A percentile compares a stretch with the other conserved stretches of the same genome.
Conservation (phyloP, 2,329 filamentous ascomycete genomes). For the Fusarium austroafricanum region DNA sequence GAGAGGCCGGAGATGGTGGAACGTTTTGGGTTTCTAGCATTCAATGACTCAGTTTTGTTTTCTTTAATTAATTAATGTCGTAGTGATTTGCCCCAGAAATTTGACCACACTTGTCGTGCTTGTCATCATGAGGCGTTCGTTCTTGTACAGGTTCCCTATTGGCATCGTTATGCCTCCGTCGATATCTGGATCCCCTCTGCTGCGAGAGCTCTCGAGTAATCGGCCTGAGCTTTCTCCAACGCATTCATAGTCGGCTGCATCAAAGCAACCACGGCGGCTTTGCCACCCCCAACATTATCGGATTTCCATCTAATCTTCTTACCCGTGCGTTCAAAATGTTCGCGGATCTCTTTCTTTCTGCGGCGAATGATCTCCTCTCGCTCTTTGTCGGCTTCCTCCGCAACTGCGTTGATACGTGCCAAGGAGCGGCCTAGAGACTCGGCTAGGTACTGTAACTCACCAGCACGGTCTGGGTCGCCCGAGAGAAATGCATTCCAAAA, state of each 20-base stretch:
- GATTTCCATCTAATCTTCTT: constrained; percentile 78
- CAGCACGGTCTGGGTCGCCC: constrained; percentile 82
- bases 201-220: constrained; percentile 77
- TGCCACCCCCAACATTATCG: constrained; percentile 77
- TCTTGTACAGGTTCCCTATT: neutral
- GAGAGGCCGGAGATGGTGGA: no score
- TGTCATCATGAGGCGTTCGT: neutral
- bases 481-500: constrained; percentile 96
- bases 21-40: no score
- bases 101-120: neutral
- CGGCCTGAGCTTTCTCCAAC: constrained; percentile 74
- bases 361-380: constrained; percentile 74
- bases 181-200: constrained; percentile 67
- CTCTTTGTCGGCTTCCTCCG: constrained; percentile 81
- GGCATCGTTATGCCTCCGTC: constrained; percentile 52
- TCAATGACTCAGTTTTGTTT: no score
- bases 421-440: constrained; percentile 83
- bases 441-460: constrained; percentile 82
- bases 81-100: no score
- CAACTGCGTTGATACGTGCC: constrained; percentile 83
- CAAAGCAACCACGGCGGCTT: constrained; percentile 78
- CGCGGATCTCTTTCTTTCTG: constrained; percentile 76
- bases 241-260: constrained; percentile 80
- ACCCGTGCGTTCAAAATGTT: constrained; percentile 77
- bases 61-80: no score